Percentiles rank a stretch among this genome's conserved stretches.
Evolutionary conservation across 495 filamentous ascomycete species (phyloP).

Genomic region (Penicillium desertorum): DNA sequence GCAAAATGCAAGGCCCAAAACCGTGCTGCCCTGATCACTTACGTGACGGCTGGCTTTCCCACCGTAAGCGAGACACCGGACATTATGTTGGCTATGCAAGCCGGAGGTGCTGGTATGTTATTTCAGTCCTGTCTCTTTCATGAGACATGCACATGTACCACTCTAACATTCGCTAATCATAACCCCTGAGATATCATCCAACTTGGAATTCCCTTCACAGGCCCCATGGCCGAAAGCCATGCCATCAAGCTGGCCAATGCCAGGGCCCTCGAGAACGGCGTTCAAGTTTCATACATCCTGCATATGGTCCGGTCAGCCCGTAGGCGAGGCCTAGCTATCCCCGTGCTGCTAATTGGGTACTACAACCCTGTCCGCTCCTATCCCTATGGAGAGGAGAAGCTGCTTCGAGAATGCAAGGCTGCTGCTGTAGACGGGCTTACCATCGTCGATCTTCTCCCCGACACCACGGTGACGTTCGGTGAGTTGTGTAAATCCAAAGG

Average conservation of each 20-base stretch:
- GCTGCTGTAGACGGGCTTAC: constrained; percentile 97
- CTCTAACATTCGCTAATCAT: too few species aligned
- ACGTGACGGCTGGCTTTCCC: constrained; percentile 77
- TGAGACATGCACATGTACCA: too few species aligned
- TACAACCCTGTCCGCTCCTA: constrained; percentile 91
- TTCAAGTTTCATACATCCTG: constrained; percentile 71
- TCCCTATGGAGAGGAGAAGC: constrained; percentile 83
- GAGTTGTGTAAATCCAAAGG: constrained; percentile 62
- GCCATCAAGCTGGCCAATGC: constrained; percentile 89
- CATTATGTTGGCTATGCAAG: constrained; percentile 81
- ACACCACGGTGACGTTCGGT: constrained; percentile 89
- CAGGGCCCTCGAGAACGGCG: constrained; percentile 79
- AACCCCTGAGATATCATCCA: constrained; percentile 40
- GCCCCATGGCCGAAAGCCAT: constrained; percentile 90
- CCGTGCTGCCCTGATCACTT: constrained; percentile 71
- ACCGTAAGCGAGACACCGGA: constrained; percentile 64
- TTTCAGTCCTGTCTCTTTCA: too few species aligned
- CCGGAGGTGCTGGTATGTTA: constrained; percentile 72
- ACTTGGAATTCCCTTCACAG: constrained; percentile 84
- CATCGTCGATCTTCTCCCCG: constrained; percentile 89
- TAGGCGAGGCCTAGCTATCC: constrained; percentile 68
- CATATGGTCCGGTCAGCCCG: constrained; percentile 76
- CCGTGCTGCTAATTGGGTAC: constrained; percentile 94
- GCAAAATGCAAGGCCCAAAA: constrained; percentile 51
- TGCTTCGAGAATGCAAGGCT: constrained; percentile 77